Percentiles rank a stretch among this genome's conserved stretches.
Evolutionary conservation across 2,329 filamentous ascomycete genomes (phyloP).

Genomic region (Leptographium galeiforme): DNA sequence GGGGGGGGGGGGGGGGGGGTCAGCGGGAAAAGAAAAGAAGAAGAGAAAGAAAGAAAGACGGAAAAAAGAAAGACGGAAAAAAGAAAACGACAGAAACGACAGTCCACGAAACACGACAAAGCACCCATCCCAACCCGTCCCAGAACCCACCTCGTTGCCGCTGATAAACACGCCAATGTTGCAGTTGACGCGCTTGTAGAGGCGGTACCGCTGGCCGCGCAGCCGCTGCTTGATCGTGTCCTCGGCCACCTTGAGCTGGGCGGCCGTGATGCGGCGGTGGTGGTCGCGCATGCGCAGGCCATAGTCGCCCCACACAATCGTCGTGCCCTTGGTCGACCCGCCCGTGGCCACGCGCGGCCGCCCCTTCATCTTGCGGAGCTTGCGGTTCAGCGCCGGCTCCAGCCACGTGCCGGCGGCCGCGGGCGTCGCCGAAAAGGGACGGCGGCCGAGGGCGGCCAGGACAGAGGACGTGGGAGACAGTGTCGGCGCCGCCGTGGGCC

Average conservation of each 20-base stretch:
- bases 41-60: background rate
- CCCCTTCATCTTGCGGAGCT: conserved; percentile 84
- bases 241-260: conserved; percentile 79
- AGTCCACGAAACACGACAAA: no score
- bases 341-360: conserved; percentile 79
- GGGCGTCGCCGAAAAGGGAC: conserved; percentile 61
- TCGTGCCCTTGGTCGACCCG: conserved; percentile 83
- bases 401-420: conserved; percentile 60
- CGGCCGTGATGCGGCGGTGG: conserved; percentile 76
- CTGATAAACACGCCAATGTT: conserved; percentile 93
- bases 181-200: conserved; percentile 83
- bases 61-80: conserved; percentile 2
- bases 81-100: background rate
- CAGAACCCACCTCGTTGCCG: conserved; percentile 64
- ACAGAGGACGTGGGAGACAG: conserved; percentile 6
- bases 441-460: conserved; percentile 19
- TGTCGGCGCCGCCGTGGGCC: background rate
- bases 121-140: no score
- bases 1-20: background rate
- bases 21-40: background rate
- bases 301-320: conserved; percentile 92
- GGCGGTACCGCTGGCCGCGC: conserved; percentile 78
- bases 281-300: conserved; percentile 89
- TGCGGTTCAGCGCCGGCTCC: conserved; percentile 59
- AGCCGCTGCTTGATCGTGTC: conserved; percentile 84